Base-by-base conservation (phyloP, 331 rosid genomes). In the Malus hybrid region DNA sequence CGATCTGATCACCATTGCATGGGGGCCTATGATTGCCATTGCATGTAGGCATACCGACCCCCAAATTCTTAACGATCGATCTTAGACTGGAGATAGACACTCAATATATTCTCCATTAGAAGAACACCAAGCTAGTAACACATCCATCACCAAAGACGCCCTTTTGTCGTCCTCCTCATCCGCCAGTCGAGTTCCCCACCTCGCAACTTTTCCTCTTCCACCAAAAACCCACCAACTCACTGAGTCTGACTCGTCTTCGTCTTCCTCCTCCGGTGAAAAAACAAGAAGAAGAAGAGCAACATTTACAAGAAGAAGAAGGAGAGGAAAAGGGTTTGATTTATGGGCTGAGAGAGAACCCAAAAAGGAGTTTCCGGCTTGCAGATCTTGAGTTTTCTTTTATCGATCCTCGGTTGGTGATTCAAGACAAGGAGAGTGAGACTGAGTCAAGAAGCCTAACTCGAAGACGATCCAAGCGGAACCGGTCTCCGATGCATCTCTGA, bases 401-500 rank as follows among this genome's bases (percentile, higher is more conserved):
- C 16, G 81, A 80, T 73, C 53, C 78, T 64, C 87, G 78, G n/a
- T 82, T 82, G 29, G 79, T 92, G 22, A 68, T 79, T 42, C 93
- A 87, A 58, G 97, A 89, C 75, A 82, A 87, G 60, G 96, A 88
- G 78, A 89, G 91, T 84, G 93, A 88, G 89, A 87, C 89, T 71
- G 96, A 90, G 82, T 89, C 96, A 58, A 88, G 78, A 83, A 87
- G 85, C 84, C 90, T 89, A 34, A 83, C 93, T 73, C 82, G 93
- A 33, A 78, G 83, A 44, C 93, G 96, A 85, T 89, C 96, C 80
- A 88, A 88, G 73, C 78, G 96, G 33, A 65, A 65, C 61, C 74
- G 82, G 22, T 24, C 24, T 24, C 1, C 24, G 24, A 24, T 24
- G 24, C 24, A 24, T 24, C 24, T 24, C 1, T 24, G 24, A 24